Evolutionary conservation across 495 filamentous ascomycete species (phyloP), one percentile per base, ranked within the genome.

Genomic region (Xeromyces bisporus): DNA sequence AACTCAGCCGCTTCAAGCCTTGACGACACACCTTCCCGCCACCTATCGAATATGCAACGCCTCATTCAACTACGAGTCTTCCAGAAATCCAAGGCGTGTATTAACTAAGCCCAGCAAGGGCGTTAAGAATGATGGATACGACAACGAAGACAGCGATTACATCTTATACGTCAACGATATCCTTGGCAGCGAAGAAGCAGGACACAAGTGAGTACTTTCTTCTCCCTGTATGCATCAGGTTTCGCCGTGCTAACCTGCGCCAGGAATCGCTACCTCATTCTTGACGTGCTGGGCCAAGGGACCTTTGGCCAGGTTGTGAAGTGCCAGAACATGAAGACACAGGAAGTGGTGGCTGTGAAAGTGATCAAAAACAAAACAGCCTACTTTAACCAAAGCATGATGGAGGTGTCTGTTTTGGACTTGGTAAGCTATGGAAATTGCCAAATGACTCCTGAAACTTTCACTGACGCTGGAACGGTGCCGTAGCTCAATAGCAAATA

Each of bases 341-440:
- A 92, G 50, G 91, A 99, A 53, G 91, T 99, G 20, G 87, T 99
- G 15, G 91, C 91, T 1, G 91, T 99, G 36, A 99, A 99, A 60
- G 91, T 96, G 17, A 87, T 99, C 58, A 99, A 99, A 55, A 99
- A 99, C 52, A 74, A 91, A 51, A 96, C 89, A 0, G 91, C 91
- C 11, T 99, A 99, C 47, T 99, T 99, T 64, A 99, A 99, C 47
- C 91, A 99, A 54, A 99, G 91, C 51, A 99, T 99, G 91, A 99
- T 99, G 91, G 91, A 99, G 45, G 91, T 99, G 16, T 99, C 91
- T 6, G 91, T 99, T 6, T 61, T 99, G 17, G 91, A 99, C 53
- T 50, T 99, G 66, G 86, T 94, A 69, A 36, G 75, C 36, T n/a
- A n/a, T n/a, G n/a, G n/a, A n/a, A n/a, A n/a, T n/a, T n/a, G n/a